Base-by-base conservation (phyloP, 2,329 filamentous ascomycete species). In the Emydomyces testavorans region DNA sequence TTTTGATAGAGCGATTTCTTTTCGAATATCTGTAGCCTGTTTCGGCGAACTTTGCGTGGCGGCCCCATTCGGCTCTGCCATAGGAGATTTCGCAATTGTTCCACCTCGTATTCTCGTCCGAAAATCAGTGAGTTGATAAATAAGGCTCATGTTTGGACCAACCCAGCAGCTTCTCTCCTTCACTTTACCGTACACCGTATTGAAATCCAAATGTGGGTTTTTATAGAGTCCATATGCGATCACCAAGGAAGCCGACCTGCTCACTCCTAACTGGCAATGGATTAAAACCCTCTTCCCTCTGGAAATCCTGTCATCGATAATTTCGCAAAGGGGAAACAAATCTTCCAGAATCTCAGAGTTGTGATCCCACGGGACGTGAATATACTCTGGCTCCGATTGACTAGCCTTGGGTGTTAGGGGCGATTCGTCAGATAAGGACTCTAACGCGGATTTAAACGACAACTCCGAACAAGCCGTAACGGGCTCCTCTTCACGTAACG, bases 311-410 rank as follows among this genome's bases (percentile, higher is more conserved):
- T 77, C 74, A 50, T 82, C 78, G 53, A 82, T 79, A 13, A 79
- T 62, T 54, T 77, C 74, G 56, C 79, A 79, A 6, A 82, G 62
- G 10, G 70, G 72, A 48, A 74, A 68, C 8, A 82, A 63, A 57
- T 82, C 78, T 24, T 79, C 76, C 6, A 82, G 70, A 44, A 82
- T 80, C 54, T 82, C 79, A 10, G 78, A 80, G 58, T 82, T 82
- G 61, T 82, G 78, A 55, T 82, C 78, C 78, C 78, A 82, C 6
- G 71, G 71, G 45, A 82, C 75, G 58, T 82, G 78, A 21, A 82
- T 74, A 57, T 82, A 82, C 57, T 82, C 78, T 2, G 78, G 78
- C n/a, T 65, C 61, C 20, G 62, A 58, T 38, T 63, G 48, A 6
- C 56, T 57, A 1, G 57, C 57, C 46, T 62, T 65, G 20, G 61